Percentiles rank a stretch among this genome's conserved stretches.
Evolutionary conservation across 2,329 filamentous ascomycete genomes (phyloP).

Genomic region (Stemphylium lycopersici): DNA sequence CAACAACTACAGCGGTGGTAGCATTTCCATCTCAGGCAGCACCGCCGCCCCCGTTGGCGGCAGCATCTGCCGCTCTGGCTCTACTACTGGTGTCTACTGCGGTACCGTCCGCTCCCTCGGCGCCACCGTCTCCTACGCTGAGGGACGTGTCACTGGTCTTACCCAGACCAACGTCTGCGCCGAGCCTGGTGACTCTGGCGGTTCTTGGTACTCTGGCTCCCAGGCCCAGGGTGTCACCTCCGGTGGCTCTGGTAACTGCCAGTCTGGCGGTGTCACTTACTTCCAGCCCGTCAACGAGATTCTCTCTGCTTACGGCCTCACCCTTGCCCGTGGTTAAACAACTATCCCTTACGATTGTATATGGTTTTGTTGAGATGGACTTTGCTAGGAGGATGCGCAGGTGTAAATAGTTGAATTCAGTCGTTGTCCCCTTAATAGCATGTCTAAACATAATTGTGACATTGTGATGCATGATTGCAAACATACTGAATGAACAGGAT

Average conservation of each 20-base stretch:
- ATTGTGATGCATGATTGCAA: too few species aligned
- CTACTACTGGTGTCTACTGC: constrained; percentile 51
- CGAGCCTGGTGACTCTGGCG: constrained; percentile 53
- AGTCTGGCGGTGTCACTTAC: constrained; percentile 47
- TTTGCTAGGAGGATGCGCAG: background rate
- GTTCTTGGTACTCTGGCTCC: constrained; percentile 50
- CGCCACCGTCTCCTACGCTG: constrained; percentile 49
- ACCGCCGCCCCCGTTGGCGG: constrained; percentile 44
- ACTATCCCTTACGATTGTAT: background rate
- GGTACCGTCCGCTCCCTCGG: constrained; percentile 45
- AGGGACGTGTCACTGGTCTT: constrained; percentile 51
- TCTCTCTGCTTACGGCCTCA: constrained; percentile 48
- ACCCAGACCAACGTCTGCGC: constrained; percentile 52
- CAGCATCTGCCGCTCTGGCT: constrained; percentile 53
- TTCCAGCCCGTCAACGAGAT: constrained; percentile 54
- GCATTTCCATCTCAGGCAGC: constrained; percentile 48
- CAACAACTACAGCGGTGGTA: constrained; percentile 46
- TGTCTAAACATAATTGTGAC: too few species aligned
- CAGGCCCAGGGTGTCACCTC: constrained; percentile 54
- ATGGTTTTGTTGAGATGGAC: constrained; percentile 1
- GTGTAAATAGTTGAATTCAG: constrained; percentile 8
- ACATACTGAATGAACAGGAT: too few species aligned
- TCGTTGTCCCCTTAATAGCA: too few species aligned
- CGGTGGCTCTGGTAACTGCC: constrained; percentile 51
- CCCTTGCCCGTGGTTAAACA: constrained; percentile 29